Base-by-base conservation (phyloP, 2,329 filamentous ascomycete genomes). In the Aspergillus fumigatiaffinis region DNA sequence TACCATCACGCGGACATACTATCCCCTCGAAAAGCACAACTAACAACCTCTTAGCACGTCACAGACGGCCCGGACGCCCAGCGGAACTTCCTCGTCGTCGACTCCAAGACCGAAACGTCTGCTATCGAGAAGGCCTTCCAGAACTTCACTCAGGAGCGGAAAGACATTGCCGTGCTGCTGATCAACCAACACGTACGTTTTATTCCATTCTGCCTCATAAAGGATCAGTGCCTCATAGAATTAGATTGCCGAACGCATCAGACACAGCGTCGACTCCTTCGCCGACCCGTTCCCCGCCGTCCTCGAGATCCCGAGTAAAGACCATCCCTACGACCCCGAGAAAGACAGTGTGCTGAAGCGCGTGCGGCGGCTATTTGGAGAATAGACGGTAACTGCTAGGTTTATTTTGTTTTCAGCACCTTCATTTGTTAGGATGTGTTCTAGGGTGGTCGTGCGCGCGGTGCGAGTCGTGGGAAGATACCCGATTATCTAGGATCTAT, bases 61-160 rank as follows among this genome's bases (percentile, higher is more conserved):
- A 96, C 92, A 17, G 83, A 88, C 54, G 89, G 91, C 6, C 91
- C 93, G 48, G 91, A 96, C 72, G 85, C 90, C 42, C 89, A 97
- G 73, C 96, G 96, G 82, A 99, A 99, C 82, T 99, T 97, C 79
- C 86, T 99, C 9, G 91, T 99, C 56, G 94, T 99, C 60, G 93
- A 99, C 76, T 80, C 77, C 73, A 97, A 97, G 82, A 99, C 93
- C 41, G 92, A 97, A 65, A 94, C 84, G 53, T 80, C 89, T 3
- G 82, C 89, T 56, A 97, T 99, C 71, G 94, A 97, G 76, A 84
- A 87, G 38, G 89, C 92, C 9, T 99, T 99, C 73, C 89, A 95
- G 63, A 84, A 83, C 64, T 97, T 97, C 76, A 96, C 92, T 8
- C 85, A 86, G 56, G 85, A 94, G 76, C 84, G 94, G 72, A 97